These are phyloP conservation scores for Russula virescens DNA, from an alignment of 768 basidiomycete genomes.

Conservation along the genomic window DNA sequence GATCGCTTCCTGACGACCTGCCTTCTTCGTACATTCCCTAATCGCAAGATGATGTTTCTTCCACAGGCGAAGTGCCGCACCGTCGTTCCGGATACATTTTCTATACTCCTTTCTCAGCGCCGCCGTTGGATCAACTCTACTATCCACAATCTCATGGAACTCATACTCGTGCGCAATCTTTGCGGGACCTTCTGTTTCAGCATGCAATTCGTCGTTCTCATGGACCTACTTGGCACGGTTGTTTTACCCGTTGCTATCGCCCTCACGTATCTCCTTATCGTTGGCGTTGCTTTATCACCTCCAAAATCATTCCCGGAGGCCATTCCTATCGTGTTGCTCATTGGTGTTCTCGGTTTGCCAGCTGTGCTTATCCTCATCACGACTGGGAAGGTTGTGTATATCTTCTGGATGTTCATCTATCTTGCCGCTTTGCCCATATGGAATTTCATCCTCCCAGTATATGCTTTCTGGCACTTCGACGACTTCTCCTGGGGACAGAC, in stretches of 20 bases:
- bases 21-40: conserved; percentile 93
- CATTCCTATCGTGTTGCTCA: conserved; percentile 85
- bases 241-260: conserved; percentile 92
- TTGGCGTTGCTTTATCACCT: conserved; percentile 71
- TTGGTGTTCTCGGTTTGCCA: conserved; percentile 89
- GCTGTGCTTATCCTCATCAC: conserved; percentile 90
- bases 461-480: conserved; percentile 99
- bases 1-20: conserved; percentile 98
- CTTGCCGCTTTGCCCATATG: conserved; percentile 88
- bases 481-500: conserved; percentile 99
- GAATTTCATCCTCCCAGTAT: conserved; percentile 92
- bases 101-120: conserved; percentile 89
- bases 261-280: conserved; percentile 84
- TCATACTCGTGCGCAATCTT: conserved; percentile 91
- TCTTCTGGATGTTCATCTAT: conserved; percentile 98
- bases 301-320: conserved; percentile 86
- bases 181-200: conserved; percentile 99
- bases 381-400: conserved; percentile 90
- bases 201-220: conserved; percentile 99
- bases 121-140: conserved; percentile 99
- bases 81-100: conserved; percentile 93
- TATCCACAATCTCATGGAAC: conserved; percentile 98
- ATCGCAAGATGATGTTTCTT: conserved; percentile 99
- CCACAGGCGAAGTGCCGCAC: conserved; percentile 95
- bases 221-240: conserved; percentile 89